Evolutionary conservation across 2,329 filamentous ascomycete species (phyloP).

Genomic region (Diplocarpon mali): DNA sequence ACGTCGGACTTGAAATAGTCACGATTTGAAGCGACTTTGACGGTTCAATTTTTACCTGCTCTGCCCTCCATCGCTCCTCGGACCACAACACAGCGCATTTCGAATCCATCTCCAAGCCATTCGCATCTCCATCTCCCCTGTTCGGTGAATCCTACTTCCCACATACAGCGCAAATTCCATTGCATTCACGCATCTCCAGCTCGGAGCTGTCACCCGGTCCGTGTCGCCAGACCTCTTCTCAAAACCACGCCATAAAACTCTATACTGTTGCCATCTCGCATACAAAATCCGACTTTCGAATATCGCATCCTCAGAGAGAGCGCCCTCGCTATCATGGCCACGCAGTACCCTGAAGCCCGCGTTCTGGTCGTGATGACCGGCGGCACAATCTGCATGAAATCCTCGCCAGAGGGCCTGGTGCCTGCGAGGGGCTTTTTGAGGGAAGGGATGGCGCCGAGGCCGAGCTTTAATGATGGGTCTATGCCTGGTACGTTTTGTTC

Average conservation of each 20-base stretch:
- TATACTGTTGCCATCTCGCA: neutral
- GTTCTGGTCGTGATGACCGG: constrained; percentile 59
- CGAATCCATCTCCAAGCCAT: no score
- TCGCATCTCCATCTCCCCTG: no score
- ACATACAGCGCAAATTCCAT: no score
- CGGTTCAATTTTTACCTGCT: no score
- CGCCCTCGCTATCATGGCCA: constrained; percentile 12
- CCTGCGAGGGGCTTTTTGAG: constrained; percentile 51
- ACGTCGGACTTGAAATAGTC: no score
- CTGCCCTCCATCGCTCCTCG: no score
- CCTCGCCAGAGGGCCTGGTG: constrained; percentile 52
- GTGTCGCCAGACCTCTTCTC: neutral
- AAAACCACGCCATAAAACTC: neutral
- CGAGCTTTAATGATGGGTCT: constrained; percentile 58
- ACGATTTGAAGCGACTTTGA: no score
- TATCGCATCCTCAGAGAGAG: neutral
- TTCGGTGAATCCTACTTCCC: no score
- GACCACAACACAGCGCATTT: no score
- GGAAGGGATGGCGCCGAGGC: constrained; percentile 50
- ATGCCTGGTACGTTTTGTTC: constrained; percentile 30
- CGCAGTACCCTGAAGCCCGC: constrained; percentile 40
- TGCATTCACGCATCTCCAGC: no score
- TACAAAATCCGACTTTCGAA: neutral
- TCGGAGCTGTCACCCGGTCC: no score
- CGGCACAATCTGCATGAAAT: constrained; percentile 60